Evolutionary conservation across 306 rosid species (phyloP), one percentile per base, ranked within the genome.

Genomic region (Erythrophleum fordii): DNA sequence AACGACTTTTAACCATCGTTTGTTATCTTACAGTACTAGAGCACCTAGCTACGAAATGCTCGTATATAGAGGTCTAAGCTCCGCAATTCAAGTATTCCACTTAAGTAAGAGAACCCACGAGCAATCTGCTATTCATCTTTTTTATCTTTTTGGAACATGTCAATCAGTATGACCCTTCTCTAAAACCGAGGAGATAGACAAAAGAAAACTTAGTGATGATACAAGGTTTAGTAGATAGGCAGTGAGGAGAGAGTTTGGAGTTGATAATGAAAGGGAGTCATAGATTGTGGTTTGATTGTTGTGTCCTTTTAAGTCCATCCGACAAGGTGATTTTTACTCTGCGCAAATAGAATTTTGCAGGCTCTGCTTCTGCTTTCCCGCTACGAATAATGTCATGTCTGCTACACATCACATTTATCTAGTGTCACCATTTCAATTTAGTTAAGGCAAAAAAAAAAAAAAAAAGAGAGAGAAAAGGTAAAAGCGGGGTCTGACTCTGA

Each of bases 1-100:
- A 73, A 84, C 83, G 73, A 56, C 61, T 82, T 81, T 80, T 86
- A 68, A 41, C 81, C 99, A 92, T 93, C 74, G 82, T 61, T 84
- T 83, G 29, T 34, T 26, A 1, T 11, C 18, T 11, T 1, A n/a
- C 9, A 59, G 39, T 17, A 26, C n/a, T 59, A 13, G 35, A 11
- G 37, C 35, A 25, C 35, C 8, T 26, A 12, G n/a, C 66, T 26
- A 26, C 39, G 37, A 59, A 59, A 26, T 13, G n/a, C 39, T 59
- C 29, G 61, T 55, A 82, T 51, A 46, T 82, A 79, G 59, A 75
- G 56, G 87, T 48, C 67, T 65, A 66, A 39, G 11, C 20, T 26
- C 75, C 82, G 84, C 58, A 84, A 75, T 80, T 35, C 48, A 22
- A 68, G 73, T 14, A 68, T 20, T 20, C 53, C 16, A 22, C 73